Percentiles rank a stretch among this genome's conserved stretches.
These are phyloP conservation scores for Lactarius pseudohatsudake DNA, from an alignment of 768 basidiomycete species.

Conservation along the genomic window DNA sequence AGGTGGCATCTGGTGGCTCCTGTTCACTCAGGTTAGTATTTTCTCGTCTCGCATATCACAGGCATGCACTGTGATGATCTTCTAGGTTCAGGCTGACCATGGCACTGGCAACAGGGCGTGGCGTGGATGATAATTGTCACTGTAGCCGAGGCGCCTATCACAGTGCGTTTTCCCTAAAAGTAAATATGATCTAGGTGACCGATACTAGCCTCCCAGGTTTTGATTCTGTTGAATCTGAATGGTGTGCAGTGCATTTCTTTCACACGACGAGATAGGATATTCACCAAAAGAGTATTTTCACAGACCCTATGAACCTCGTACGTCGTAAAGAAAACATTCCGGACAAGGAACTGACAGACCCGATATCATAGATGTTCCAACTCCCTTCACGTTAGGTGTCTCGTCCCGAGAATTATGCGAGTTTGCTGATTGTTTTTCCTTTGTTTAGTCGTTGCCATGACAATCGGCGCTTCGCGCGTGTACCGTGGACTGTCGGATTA, in stretches of 20 bases:
- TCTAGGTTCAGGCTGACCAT: background rate
- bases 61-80: background rate
- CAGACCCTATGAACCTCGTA: slow-evolving; percentile 4
- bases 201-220: background rate
- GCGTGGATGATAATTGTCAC: slow-evolving; percentile 1
- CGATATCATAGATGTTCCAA: too few species aligned
- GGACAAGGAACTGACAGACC: too few species aligned
- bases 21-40: slow-evolving; percentile 7
- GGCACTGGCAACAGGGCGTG: slow-evolving; percentile 6
- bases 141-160: slow-evolving; percentile 1
- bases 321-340: too few species aligned
- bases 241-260: background rate
- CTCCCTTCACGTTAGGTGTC: too few species aligned
- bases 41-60: background rate
- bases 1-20: slow-evolving; percentile 9
- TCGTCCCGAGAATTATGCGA: too few species aligned
- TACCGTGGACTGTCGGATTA: too few species aligned
- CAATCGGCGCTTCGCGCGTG: too few species aligned
- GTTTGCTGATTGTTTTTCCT: too few species aligned
- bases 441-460: too few species aligned
- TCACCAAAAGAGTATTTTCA: background rate
- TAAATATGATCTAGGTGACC: background rate
- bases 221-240: slow-evolving; percentile 7
- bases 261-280: background rate
- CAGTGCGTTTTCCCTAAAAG: background rate